Percentiles rank a stretch among this genome's conserved stretches.
phyloP scores from a whole-genome alignment of 2,329 filamentous ascomycete genomes.

The Penicillium sp. region DNA sequence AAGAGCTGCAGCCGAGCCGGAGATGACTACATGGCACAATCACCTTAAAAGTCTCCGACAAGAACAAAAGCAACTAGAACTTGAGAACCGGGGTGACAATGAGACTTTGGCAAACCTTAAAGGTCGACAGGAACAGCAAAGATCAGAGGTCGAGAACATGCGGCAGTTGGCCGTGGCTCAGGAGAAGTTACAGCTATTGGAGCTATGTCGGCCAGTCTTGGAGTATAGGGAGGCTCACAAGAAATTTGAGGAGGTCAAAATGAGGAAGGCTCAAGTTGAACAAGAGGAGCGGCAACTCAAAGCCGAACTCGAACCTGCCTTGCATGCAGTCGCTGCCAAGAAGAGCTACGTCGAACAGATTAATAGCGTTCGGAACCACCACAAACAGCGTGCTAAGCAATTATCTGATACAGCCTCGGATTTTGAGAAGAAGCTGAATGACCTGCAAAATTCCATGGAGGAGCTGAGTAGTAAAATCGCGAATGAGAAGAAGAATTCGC shows the following conservation, averaged over 20 bases:
- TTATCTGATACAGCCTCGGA: slow-evolving; percentile 56
- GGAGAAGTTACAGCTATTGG: slow-evolving; percentile 65
- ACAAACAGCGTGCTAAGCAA: slow-evolving; percentile 58
- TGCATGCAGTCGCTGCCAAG: slow-evolving; percentile 71
- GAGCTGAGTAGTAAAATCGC: slow-evolving; percentile 48
- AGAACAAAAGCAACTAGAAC: slow-evolving; percentile 67
- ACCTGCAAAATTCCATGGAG: slow-evolving; percentile 42
- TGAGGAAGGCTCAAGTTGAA: slow-evolving; percentile 58
- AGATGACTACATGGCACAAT: slow-evolving; percentile 80
- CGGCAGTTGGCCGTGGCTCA: slow-evolving; percentile 73
- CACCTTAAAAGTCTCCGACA: slow-evolving; percentile 71
- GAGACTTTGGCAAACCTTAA: slow-evolving; percentile 71
- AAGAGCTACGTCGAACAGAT: slow-evolving; percentile 64
- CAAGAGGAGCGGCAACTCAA: slow-evolving; percentile 64
- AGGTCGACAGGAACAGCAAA: slow-evolving; percentile 71
- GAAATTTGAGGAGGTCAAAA: slow-evolving; percentile 58
- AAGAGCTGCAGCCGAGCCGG: slow-evolving; percentile 78
- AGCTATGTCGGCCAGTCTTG: slow-evolving; percentile 67
- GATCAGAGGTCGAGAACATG: slow-evolving; percentile 81
- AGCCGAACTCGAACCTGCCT: slow-evolving; percentile 65
- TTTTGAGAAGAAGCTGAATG: slow-evolving; percentile 48
- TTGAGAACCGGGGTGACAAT: slow-evolving; percentile 60
- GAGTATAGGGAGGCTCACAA: slow-evolving; percentile 63
- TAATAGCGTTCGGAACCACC: slow-evolving; percentile 58
- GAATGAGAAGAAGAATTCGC: slow-evolving; percentile 56